Conservation (phyloP, 768 basidiomycete genomes). For the Lactarius sp. region DNA sequence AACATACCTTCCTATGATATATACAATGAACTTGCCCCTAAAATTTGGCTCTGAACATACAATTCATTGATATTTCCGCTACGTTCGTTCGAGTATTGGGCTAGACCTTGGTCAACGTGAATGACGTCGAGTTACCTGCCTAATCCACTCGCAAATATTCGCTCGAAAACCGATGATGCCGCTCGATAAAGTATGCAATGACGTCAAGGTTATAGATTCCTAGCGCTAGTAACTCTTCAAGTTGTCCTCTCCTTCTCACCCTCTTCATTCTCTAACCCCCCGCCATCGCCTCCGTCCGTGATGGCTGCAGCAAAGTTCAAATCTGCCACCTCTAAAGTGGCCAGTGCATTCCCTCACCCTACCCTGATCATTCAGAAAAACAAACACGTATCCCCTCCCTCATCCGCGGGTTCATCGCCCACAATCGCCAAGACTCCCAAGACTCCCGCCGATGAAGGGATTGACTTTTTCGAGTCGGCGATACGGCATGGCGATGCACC, state of each 20-base stretch:
- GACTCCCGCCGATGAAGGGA: constrained; percentile 90
- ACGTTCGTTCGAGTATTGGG: neutral
- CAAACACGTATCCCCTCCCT: neutral
- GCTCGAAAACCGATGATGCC: neutral
- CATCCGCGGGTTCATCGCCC: constrained; percentile 22
- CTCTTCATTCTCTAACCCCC: neutral
- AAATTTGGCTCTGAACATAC: neutral
- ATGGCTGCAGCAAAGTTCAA: constrained; percentile 19
- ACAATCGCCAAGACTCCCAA: constrained; percentile 50
- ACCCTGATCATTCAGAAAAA: constrained; percentile 20
- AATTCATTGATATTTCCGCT: too few species aligned
- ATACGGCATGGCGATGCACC: constrained; percentile 50
- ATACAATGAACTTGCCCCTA: neutral
- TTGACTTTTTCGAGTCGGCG: constrained; percentile 76
- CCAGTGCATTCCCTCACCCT: constrained; percentile 6
- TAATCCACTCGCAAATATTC: neutral
- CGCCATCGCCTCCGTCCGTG: neutral
- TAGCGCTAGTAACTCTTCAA: neutral
- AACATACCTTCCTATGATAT: too few species aligned
- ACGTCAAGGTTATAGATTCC: neutral
- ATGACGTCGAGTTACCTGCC: neutral
- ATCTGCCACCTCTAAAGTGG: constrained; percentile 9
- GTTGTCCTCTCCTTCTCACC: neutral
- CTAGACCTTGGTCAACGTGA: neutral
- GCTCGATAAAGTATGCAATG: neutral